Conservation (phyloP, 345 rosid genomes). For the Theobroma cacao region DNA sequence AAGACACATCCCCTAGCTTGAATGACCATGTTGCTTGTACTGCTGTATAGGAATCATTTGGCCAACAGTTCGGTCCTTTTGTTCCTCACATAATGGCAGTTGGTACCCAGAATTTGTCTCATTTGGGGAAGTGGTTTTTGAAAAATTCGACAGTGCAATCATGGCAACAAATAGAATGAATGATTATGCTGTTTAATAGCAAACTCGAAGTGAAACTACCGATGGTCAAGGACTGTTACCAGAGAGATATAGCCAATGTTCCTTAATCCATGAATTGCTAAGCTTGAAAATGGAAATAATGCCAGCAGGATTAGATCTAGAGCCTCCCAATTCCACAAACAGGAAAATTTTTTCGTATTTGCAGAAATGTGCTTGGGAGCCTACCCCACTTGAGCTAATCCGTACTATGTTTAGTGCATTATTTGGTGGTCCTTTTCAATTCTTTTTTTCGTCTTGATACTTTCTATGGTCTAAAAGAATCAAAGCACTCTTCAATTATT, state of each 20-base stretch:
- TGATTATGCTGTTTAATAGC: background rate
- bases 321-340: background rate
- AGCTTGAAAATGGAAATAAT: background rate
- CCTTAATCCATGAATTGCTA: background rate
- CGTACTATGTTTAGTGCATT: background rate
- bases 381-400: background rate
- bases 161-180: background rate
- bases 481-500: slow-evolving; percentile 7
- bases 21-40: background rate
- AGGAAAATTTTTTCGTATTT: background rate
- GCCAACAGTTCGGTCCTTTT: background rate
- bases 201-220: background rate
- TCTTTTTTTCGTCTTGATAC: background rate
- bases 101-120: slow-evolving; percentile 11
- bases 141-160: background rate
- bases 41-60: background rate
- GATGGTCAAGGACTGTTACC: background rate
- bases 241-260: background rate
- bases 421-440: slow-evolving; percentile 3
- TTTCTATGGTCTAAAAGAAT: background rate
- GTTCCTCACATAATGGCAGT: background rate
- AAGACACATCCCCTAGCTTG: background rate
- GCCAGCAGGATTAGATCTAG: background rate
- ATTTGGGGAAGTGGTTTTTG: background rate
- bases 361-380: background rate